These are phyloP conservation scores for Candida boleticola DNA, from an alignment of 805 yeast species.

Conservation along the genomic window DNA sequence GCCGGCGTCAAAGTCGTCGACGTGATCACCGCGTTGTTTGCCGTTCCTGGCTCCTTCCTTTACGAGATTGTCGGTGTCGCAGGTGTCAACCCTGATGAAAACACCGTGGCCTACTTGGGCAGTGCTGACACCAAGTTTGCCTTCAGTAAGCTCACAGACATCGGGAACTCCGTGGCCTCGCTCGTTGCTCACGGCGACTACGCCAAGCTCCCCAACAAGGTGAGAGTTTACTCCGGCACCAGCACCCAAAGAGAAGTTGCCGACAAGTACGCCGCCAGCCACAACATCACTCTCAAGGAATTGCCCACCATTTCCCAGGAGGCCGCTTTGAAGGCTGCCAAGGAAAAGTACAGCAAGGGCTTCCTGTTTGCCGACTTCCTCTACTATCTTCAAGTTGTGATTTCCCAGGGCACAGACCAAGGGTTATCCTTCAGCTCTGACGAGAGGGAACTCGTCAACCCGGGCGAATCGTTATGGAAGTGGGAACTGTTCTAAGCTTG, in stretches of 20 bases:
- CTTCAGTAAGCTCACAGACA: conserved; percentile 36
- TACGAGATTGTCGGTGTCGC: conserved; percentile 32
- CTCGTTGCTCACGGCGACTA: conserved; percentile 35
- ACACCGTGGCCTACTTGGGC: conserved; percentile 38
- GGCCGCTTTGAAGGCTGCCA: conserved; percentile 29
- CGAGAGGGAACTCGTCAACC: conserved; percentile 36
- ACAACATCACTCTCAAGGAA: conserved; percentile 32
- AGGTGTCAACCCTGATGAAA: conserved; percentile 36
- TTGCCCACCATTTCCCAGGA: conserved; percentile 26
- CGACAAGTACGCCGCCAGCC: conserved; percentile 37
- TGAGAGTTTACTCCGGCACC: conserved; percentile 43
- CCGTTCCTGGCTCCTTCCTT: conserved; percentile 30
- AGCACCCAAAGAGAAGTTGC: conserved; percentile 38
- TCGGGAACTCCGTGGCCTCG: conserved; percentile 44
- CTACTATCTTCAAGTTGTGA: conserved; percentile 32
- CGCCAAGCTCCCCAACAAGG: conserved; percentile 38
- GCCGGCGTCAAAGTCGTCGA: conserved; percentile 49
- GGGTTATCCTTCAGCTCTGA: conserved; percentile 27
- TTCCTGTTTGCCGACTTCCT: conserved; percentile 33
- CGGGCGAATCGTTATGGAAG: conserved; percentile 35
- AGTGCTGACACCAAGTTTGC: conserved; percentile 35
- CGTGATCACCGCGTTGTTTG: conserved; percentile 39
- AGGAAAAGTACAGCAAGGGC: conserved; percentile 24
- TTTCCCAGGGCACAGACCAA: conserved; percentile 39
- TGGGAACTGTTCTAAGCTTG: conserved; percentile 27